Evolutionary conservation across 345 rosid species (phyloP).

Genomic region (Eucalyptus cloeziana): DNA sequence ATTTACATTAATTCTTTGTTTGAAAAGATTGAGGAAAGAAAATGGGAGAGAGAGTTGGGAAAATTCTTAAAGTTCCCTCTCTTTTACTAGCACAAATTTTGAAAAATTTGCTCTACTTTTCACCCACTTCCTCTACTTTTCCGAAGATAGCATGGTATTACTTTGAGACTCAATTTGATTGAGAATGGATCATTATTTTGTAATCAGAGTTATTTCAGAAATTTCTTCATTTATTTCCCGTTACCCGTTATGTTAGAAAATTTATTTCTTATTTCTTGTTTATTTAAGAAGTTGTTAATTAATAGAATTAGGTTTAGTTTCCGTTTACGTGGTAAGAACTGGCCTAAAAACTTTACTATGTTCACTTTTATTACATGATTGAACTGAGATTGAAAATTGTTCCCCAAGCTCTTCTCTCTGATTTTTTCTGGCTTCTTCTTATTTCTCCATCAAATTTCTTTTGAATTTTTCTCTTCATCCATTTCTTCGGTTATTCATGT

Average conservation of each 20-base stretch:
- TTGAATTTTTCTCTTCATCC: background rate
- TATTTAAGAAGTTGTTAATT: background rate
- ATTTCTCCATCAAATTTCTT: background rate
- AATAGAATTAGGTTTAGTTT: background rate
- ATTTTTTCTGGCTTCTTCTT: background rate
- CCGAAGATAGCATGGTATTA: background rate
- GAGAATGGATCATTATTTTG: background rate
- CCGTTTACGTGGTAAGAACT: background rate
- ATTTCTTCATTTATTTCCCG: background rate
- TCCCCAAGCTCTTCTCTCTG: background rate
- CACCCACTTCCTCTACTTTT: background rate
- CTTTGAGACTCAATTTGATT: background rate
- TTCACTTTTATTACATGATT: background rate
- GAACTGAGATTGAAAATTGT: background rate
- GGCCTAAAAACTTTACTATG: background rate
- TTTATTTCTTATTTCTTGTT: background rate
- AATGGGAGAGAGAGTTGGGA: background rate
- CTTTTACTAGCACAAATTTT: background rate
- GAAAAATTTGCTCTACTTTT: background rate
- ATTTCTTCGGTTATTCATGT: background rate
- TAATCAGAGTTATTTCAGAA: background rate
- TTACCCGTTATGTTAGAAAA: background rate
- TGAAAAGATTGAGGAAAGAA: background rate
- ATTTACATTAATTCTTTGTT: background rate
- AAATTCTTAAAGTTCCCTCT: background rate